Base-by-base conservation (phyloP, 805 yeast genomes). In the Ogataea degrootiae region DNA sequence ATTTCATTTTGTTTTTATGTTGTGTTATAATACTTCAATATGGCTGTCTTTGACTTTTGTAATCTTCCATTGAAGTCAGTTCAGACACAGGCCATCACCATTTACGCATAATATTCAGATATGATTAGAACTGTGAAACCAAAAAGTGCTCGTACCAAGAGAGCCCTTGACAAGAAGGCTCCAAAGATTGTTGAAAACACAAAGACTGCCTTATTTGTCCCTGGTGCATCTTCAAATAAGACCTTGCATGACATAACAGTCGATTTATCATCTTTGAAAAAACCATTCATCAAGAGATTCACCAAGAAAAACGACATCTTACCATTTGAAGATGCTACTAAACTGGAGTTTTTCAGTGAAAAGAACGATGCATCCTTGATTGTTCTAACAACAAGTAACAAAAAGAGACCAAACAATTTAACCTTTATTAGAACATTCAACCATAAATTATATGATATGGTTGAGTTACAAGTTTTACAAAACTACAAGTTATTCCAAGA, bases 71-170 rank as follows among this genome's bases (percentile, higher is more conserved):
- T 19, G 21, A 19, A 19, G 21, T 19, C 4, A 19, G 21, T 19
- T 19, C 21, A 19, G 4, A 19, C 21, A 19, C 21, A 19, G 21
- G 4, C 21, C 2, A 19, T 19, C 2, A 19, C 21, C 21, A 19
- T 19, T 19, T 19, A 19, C 31, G 11, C 31, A 31, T 26, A 39
- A 4, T 21, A 33, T 21, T 12, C 31, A 17, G 34, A 37, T 26
- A 68, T 68, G 72, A 68, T 68, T 51, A 69, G 77, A 75, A 65
- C 75, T 40, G 72, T 84, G 40, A 85, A 89, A 57, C 98, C 99
- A 35, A 91, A 90, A 72, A 94, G 85, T 63, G 96, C 96, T 46
- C 89, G 98, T 63, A 80, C 97, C 47, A 94, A 94, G 73, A 82
- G 99, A 69, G 98, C 96, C 6, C 65, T 91, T 54, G 96, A 90